phyloP scores from a whole-genome alignment of 1,284 basidiomycete genomes.

The Stereum hirsutum region DNA sequence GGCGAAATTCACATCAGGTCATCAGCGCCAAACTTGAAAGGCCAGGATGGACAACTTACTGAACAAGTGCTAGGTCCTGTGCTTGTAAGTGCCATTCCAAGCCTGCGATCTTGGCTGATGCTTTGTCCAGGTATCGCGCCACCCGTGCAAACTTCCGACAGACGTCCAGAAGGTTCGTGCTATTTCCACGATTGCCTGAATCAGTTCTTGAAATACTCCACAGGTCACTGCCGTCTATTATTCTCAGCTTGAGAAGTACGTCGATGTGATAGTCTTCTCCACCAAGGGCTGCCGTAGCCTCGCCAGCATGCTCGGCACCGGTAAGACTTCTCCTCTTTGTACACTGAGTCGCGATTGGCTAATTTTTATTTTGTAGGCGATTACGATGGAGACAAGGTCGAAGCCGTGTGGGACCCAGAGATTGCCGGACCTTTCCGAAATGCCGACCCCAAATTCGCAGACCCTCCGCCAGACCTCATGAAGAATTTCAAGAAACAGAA shows the following conservation, averaged over 20 bases:
- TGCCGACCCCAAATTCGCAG: conserved; percentile 34
- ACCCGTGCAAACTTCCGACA: conserved; percentile 36
- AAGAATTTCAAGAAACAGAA: conserved; percentile 30
- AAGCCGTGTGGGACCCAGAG: conserved; percentile 27
- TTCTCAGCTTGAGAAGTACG: conserved; percentile 21
- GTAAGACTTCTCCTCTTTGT: conserved; percentile 13
- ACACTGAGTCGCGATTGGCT: not conserved
- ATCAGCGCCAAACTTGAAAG: conserved; percentile 18
- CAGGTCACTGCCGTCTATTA: conserved; percentile 31
- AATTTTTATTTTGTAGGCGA: conserved; percentile 22
- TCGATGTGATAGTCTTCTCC: conserved; percentile 34
- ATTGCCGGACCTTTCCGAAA: conserved; percentile 43
- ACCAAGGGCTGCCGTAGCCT: conserved; percentile 26
- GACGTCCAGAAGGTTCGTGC: conserved; percentile 32
- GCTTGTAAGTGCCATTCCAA: conserved; percentile 20
- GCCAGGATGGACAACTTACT: conserved; percentile 17
- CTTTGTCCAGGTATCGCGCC: conserved; percentile 26
- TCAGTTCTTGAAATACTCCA: not conserved
- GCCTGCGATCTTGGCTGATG: not conserved
- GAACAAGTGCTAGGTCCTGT: conserved; percentile 29
- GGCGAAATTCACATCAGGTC: conserved; percentile 30
- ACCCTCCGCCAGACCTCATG: conserved; percentile 31
- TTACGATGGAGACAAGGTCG: conserved; percentile 34
- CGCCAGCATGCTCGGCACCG: conserved; percentile 32
- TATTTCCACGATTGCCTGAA: not conserved